Base-by-base conservation (phyloP, 768 basidiomycete species). In the Macrolepiota albuminosa region DNA sequence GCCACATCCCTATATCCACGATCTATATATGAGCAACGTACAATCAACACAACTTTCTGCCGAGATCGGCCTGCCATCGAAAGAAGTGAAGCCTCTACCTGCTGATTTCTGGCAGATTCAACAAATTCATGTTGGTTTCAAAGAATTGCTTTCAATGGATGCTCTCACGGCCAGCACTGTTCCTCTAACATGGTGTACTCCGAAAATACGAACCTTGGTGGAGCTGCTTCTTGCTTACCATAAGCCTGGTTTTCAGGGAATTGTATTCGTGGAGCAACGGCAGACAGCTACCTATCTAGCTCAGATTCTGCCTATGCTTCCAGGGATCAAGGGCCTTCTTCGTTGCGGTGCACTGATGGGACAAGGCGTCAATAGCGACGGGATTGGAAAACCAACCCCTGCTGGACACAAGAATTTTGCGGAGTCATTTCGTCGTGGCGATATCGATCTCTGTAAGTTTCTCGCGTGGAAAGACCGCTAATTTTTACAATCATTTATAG, bases 261-360 rank as follows among this genome's bases (percentile, higher is more conserved):
- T 95, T 62, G 78, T 95, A 47, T 96, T 96, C 69, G 92, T 93
- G 18, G 86, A 93, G 61, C 91, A 93, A 68, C 82, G 93, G 10
- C 91, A 93, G 64, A 80, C 89, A 16, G 93, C 93, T 2, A 75
- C 81, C 18, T 84, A 84, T 49, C 78, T 96, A 14, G 81, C 88
- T 2, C 82, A 76, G 65, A 70, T 93, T 34, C 75, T 96, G 4
- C 77, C 82, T 1, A 78, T 76, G 36, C 77, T 92, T 2, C 80
- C 87, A 0, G 78, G 81, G 45, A 72, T 93, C 13, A 73, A 76
- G 59, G 81, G 77, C 2, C 76, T 81, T 64, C 78, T 94, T 55
- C 76, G 77, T 7, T 83, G 85, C 51, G 86, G 79, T 0, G 82
- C 84, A 59, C 77, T 94, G 46, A 84, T 93, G 6, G 92, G 94